Conservation (phyloP, 2,329 filamentous ascomycete species). For the Lasiodiplodia sp. region DNA sequence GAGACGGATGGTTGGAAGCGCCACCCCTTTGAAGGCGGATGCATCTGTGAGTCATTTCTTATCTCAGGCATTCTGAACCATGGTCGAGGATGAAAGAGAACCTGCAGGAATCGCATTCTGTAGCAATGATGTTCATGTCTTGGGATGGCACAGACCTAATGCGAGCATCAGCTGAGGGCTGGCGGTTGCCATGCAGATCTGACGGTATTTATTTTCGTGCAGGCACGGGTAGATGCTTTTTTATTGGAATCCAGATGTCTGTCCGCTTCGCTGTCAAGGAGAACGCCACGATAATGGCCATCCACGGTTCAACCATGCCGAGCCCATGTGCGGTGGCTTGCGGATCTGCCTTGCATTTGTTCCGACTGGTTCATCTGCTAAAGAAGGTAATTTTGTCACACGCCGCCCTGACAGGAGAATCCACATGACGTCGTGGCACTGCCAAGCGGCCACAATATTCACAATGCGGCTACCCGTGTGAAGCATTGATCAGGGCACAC, state of each 20-base stretch:
- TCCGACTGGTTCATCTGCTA: constrained; percentile 1
- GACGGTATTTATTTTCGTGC: background rate
- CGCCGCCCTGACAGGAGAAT: background rate
- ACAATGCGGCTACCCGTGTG: background rate
- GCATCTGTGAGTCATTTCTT: background rate
- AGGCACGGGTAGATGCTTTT: constrained; percentile 20
- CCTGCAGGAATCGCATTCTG: background rate
- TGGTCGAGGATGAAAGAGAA: background rate
- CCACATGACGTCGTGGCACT: background rate
- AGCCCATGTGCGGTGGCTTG: background rate
- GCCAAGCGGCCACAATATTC: constrained; percentile 1
- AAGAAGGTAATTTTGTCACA: background rate
- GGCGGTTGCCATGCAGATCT: constrained; percentile 7
- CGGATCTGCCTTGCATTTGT: background rate
- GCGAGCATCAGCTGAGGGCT: background rate
- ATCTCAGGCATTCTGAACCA: background rate
- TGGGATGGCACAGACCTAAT: background rate
- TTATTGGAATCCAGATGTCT: constrained; percentile 14
- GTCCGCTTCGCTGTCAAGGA: background rate
- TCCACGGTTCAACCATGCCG: background rate
- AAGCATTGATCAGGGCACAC: constrained; percentile 8
- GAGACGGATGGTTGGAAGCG: background rate
- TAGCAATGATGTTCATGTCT: background rate
- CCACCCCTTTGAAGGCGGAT: background rate
- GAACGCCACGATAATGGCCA: background rate